phyloP scores from a whole-genome alignment of 495 filamentous ascomycete species.

The Penicillium canescens region DNA sequence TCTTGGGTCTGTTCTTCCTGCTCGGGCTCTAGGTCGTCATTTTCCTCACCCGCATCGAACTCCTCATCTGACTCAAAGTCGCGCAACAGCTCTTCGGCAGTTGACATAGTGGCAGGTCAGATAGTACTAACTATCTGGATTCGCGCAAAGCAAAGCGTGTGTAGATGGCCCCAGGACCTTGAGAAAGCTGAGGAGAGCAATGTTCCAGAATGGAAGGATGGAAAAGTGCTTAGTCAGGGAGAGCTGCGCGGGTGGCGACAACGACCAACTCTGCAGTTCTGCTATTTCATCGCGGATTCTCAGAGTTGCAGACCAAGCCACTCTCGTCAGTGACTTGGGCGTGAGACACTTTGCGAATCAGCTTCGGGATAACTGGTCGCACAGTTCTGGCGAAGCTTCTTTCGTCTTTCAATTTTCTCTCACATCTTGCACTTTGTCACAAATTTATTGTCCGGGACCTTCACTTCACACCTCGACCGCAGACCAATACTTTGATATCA shows the following conservation, averaged over 20 bases:
- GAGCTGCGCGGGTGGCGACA: constrained; percentile 21
- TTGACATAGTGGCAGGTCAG: constrained; percentile 35
- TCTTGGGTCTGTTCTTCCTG: constrained; percentile 28
- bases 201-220: background rate
- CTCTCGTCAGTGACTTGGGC: background rate
- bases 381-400: background rate
- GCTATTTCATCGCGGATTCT: constrained; percentile 16
- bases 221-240: constrained; percentile 18
- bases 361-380: background rate
- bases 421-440: background rate
- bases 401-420: background rate
- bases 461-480: background rate
- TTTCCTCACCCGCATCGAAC: constrained; percentile 26
- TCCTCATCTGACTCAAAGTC: constrained; percentile 46
- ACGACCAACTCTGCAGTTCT: constrained; percentile 12
- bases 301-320: constrained; percentile 1
- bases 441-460: background rate
- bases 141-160: background rate
- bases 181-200: constrained; percentile 4
- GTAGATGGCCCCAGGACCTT: constrained; percentile 6
- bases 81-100: constrained; percentile 46
- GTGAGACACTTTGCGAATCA: background rate
- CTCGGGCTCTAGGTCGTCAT: constrained; percentile 28
- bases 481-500: background rate
- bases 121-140: background rate